Percentiles rank a stretch among this genome's conserved stretches.
These are phyloP conservation scores for Botrytis pseudocinerea DNA, from an alignment of 2,329 filamentous ascomycete species.

Conservation along the genomic window DNA sequence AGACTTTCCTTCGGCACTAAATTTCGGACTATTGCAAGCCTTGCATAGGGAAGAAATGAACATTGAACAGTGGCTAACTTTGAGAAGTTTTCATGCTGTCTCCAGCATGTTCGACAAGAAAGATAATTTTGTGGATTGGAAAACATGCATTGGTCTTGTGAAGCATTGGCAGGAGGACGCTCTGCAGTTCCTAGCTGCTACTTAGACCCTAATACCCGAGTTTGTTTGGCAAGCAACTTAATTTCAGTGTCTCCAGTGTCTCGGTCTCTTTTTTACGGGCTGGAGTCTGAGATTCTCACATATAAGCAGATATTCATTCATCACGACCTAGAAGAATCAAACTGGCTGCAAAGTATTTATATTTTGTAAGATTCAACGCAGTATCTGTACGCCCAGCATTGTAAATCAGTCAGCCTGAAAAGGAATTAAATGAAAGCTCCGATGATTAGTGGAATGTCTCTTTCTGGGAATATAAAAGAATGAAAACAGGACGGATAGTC, in stretches of 20 bases:
- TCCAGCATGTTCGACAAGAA: background rate
- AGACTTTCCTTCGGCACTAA: no score
- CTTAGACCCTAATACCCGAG: no score
- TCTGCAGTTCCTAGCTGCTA: no score
- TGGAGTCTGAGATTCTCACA: background rate
- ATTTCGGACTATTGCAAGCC: background rate
- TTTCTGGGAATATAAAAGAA: fast-evolving
- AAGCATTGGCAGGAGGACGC: background rate
- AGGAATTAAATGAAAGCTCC: background rate
- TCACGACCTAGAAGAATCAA: background rate
- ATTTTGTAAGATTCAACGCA: background rate
- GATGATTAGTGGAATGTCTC: no score
- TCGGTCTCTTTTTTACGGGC: background rate
- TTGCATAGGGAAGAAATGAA: background rate
- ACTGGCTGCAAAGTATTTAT: background rate
- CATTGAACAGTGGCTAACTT: background rate
- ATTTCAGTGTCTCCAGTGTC: background rate
- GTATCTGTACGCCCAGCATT: no score
- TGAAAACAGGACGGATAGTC: background rate
- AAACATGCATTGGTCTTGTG: background rate
- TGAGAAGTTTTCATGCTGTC: fast-evolving
- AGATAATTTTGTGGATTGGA: background rate
- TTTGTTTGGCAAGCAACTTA: background rate
- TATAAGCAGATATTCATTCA: background rate
- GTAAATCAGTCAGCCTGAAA: background rate